Evolutionary conservation across 1,284 basidiomycete genomes (phyloP), one percentile per base, ranked within the genome.

Genomic region (Pseudozyma sp.): DNA sequence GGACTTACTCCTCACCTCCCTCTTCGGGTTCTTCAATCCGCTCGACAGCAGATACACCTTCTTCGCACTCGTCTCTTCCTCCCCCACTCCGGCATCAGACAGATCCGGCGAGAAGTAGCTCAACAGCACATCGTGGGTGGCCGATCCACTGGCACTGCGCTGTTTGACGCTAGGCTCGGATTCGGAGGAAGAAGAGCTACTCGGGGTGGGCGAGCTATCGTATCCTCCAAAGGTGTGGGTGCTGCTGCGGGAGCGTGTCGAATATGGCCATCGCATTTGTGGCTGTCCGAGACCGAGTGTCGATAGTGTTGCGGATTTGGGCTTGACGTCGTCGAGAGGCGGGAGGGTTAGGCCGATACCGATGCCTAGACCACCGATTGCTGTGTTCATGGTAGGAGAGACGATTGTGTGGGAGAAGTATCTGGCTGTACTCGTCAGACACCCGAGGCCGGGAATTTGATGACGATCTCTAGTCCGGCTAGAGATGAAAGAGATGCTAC

Each of bases 301-400:
- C 5, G 33, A 31, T 11, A 39, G 35, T 17, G 34, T 34, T 9
- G 39, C 7, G n/a, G 6, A 7, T 24, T 51, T 51, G 4, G 34
- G 48, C 17, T 37, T 33, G 16, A 17, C 49, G 97, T 98, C 85
- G 94, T 98, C 84, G 94, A 97, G 86, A 93, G 95, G 82, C 90
- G 94, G 62, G 4, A 54, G 17, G 14, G 43, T 46, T 3, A 68
- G 51, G 5, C 48, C 53, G 37, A 67, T 42, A 17, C 43, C 47
- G 13, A 62, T 59, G 10, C 43, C 52, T 13, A 62, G 55, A 4
- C 60, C 67, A n/a, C 44, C 60, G 24, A 44, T 55, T 2, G 49
- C 19, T 50, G 33, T 7, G 29, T 30, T 34, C 37, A 44, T 62
- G 1, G 31, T 44, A 11, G n/a, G 10, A 3, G 46, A 33, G 10